These are phyloP conservation scores for Casaregolazyma suthepensis DNA, from an alignment of 1,139 yeast genomes.

Conservation along the genomic window DNA sequence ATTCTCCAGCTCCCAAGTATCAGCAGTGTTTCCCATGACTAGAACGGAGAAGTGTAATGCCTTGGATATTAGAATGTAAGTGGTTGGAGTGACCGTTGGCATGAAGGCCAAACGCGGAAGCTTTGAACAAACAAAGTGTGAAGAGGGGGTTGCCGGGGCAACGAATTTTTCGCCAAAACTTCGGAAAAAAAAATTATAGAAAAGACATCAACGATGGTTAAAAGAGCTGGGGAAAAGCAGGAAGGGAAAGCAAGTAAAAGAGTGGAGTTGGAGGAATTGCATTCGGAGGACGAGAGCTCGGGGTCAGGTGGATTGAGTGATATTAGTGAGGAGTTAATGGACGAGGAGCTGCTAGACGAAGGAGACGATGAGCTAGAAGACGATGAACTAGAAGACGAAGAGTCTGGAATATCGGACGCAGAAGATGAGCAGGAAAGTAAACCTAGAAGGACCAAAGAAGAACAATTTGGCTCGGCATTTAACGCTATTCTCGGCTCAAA, in stretches of 20 bases:
- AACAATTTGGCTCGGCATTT: conserved; percentile 70
- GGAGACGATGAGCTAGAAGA: conserved; percentile 20
- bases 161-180: not conserved
- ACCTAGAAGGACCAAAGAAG: conserved; percentile 14
- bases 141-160: conserved; percentile 3
- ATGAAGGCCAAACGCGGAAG: conserved; percentile 1
- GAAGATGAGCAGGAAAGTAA: conserved; percentile 21
- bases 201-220: conserved; percentile 2
- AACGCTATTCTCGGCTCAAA: conserved; percentile 78
- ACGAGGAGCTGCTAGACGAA: conserved; percentile 13
- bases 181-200: conserved; percentile 3
- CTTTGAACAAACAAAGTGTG: not conserved
- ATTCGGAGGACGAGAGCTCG: conserved; percentile 10
- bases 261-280: conserved; percentile 7
- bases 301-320: conserved; percentile 4
- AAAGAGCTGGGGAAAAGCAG: not conserved
- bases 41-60: not conserved
- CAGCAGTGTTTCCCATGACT: conserved; percentile 1
- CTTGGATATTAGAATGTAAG: not conserved
- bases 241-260: conserved; percentile 1
- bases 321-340: conserved; percentile 12
- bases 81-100: conserved; percentile 6
- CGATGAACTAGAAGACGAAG: conserved; percentile 17
- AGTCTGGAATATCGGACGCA: conserved; percentile 14
- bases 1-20: conserved; percentile 8